A percentile compares a stretch with the other conserved stretches of the same genome.
Evolutionary conservation across 108 stramenopile species (phyloP).

Genomic region (Seminavis robusta): DNA sequence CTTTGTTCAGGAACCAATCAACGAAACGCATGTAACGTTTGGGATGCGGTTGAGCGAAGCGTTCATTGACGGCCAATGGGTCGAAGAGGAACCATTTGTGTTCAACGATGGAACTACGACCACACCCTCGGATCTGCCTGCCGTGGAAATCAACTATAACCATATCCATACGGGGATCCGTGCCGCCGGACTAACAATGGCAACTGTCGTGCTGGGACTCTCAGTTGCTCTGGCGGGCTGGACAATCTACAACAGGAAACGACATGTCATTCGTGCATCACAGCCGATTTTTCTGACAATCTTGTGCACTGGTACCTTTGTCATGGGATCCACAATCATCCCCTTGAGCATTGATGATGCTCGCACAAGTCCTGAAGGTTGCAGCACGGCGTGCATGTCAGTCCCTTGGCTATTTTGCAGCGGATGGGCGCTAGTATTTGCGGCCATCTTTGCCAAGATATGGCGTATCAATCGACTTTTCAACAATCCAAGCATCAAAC

Average conservation of each 20-base stretch:
- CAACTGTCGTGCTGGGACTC: neutral
- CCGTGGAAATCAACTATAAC: too few relatives aligned
- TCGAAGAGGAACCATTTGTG: constrained; percentile 11
- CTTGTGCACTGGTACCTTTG: constrained; percentile 40
- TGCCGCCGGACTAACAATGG: constrained; percentile 3
- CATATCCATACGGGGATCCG: too few relatives aligned
- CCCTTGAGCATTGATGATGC: constrained; percentile 9
- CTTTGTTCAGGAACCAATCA: neutral
- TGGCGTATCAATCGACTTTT: constrained; percentile 49
- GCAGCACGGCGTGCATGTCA: constrained; percentile 7
- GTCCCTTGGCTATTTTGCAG: constrained; percentile 25
- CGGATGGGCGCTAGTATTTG: constrained; percentile 37
- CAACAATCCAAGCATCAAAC: constrained; percentile 17
- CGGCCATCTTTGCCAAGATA: constrained; percentile 48
- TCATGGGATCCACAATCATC: constrained; percentile 38
- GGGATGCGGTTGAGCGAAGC: constrained; percentile 24
- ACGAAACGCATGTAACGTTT: too few relatives aligned
- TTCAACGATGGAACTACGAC: constrained; percentile 43
- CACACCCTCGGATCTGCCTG: constrained; percentile 33
- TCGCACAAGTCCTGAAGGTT: constrained; percentile 1
- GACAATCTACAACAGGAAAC: constrained; percentile 13
- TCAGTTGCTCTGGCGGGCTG: constrained; percentile 22
- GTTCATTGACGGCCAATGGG: constrained; percentile 33
- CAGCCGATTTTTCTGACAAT: constrained; percentile 41
- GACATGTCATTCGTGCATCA: constrained; percentile 24